These are phyloP conservation scores for Dactylellina parvicollis DNA, from an alignment of 2,329 filamentous ascomycete species.

Conservation along the genomic window DNA sequence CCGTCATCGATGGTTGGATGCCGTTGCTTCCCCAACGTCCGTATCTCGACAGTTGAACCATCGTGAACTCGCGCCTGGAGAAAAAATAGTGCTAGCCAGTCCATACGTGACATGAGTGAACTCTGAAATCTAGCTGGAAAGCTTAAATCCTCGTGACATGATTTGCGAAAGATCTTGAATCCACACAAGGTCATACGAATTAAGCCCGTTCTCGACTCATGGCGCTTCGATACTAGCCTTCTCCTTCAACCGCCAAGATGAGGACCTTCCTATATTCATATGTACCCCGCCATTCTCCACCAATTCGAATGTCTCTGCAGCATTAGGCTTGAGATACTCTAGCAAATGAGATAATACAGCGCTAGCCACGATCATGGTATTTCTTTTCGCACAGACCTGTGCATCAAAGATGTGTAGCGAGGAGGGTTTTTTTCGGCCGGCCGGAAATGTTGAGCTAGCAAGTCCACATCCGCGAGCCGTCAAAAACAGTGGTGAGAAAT, in stretches of 20 bases:
- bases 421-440: neutral
- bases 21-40: no score
- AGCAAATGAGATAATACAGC: constrained; percentile 11
- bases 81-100: no score
- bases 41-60: no score
- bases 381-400: constrained; percentile 32
- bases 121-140: no score
- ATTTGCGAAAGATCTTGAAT: neutral
- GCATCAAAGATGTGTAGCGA: neutral
- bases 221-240: neutral
- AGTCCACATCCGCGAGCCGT: no score
- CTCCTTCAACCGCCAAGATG: neutral
- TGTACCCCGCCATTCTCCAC: constrained; percentile 34
- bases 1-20: no score
- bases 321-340: neutral
- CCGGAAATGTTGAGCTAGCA: constrained; percentile 1
- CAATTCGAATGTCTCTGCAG: neutral
- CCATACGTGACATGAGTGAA: no score
- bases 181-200: constrained; percentile 25
- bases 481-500: neutral
- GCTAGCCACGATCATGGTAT: neutral
- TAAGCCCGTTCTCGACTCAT: neutral
- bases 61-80: no score
- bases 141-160: neutral
- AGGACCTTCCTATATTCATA: neutral